phyloP scores from a whole-genome alignment of 805 yeast species.

The Kuraishia ogatae region DNA sequence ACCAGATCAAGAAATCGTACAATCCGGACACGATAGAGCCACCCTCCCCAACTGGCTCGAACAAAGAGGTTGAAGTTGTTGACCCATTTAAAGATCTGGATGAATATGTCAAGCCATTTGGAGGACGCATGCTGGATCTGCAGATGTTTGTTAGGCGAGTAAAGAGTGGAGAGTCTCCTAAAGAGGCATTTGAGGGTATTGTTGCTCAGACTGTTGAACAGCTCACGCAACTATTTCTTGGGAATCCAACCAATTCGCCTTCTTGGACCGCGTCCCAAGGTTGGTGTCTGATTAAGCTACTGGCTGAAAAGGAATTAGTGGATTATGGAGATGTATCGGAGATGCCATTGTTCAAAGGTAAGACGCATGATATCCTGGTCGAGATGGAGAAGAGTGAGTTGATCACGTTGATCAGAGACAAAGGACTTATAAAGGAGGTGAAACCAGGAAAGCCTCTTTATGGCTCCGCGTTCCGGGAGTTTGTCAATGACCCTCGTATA shows the following conservation, averaged over 20 bases:
- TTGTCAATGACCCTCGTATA: constrained; percentile 49
- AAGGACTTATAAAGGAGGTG: constrained; percentile 63
- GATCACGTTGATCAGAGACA: constrained; percentile 60
- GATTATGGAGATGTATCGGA: constrained; percentile 42
- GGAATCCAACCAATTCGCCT: constrained; percentile 23
- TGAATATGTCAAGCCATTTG: constrained; percentile 61
- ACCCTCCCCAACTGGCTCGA: constrained; percentile 8
- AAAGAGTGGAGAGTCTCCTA: constrained; percentile 78
- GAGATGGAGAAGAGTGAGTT: constrained; percentile 77
- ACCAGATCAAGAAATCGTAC: constrained; percentile 33
- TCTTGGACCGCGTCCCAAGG: constrained; percentile 75
- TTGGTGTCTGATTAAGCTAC: constrained; percentile 68
- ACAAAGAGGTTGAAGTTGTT: constrained; percentile 12
- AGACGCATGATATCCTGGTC: constrained; percentile 46
- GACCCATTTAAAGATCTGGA: constrained; percentile 33
- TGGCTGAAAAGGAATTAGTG: constrained; percentile 41
- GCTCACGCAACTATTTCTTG: constrained; percentile 68
- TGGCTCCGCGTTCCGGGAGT: constrained; percentile 65
- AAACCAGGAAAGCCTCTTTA: constrained; percentile 80
- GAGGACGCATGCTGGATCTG: constrained; percentile 91
- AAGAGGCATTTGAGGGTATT: constrained; percentile 71
- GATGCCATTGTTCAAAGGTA: constrained; percentile 50
- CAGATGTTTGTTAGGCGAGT: constrained; percentile 86
- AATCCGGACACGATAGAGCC: constrained; percentile 15
- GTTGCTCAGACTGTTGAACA: constrained; percentile 81